Base-by-base conservation (phyloP, 495 filamentous ascomycete genomes). In the Ascodesmis nigricans region DNA sequence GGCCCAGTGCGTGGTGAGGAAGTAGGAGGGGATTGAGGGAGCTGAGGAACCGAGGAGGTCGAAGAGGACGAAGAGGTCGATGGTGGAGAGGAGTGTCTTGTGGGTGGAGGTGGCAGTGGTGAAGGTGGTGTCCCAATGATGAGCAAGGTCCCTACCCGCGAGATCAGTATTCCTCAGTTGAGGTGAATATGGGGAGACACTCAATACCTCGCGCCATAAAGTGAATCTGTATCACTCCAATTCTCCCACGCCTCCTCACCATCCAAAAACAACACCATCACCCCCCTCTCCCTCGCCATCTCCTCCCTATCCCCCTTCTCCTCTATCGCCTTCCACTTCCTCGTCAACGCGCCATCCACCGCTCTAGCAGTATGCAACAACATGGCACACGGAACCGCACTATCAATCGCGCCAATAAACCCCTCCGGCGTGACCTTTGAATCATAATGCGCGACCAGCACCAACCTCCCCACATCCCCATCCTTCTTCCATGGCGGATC, bases 401-500 rank as follows among this genome's bases (percentile, higher is more conserved):
- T 91, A 46, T 97, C 87, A 16, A 73, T 83, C 0, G 82, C 87
- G 4, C 87, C 87, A 33, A 97, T 80, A 53, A 97, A 97, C 0
- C 81, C 87, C 39, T 73, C 54, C 0, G 90, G 90, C 6, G 61
- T 59, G 18, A 78, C 61, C 55, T 87, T 75, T 52, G 69, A 78
- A 46, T 97, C 87, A 57, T 91, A 97, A 58, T 97, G 87, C 28
- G 87, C 87, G 15, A 82, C 90, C 20, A 95, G 62, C 7, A 80
- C 82, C 46, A 95, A 54, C 16, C 81, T 55, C 14, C 73, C 75
- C 9, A 82, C 69, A 36, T 92, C 74, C 1, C 80, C 84, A 1
- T 58, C 51, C 3, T 55, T 44, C 1, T 69, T 58, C 70, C 79
- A 80, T 1, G 87, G 87, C 16, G 87, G 87, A 53, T 97, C 84